These are phyloP conservation scores for Hyaloscypha hepaticicola DNA, from an alignment of 495 filamentous ascomycete species.

Conservation along the genomic window DNA sequence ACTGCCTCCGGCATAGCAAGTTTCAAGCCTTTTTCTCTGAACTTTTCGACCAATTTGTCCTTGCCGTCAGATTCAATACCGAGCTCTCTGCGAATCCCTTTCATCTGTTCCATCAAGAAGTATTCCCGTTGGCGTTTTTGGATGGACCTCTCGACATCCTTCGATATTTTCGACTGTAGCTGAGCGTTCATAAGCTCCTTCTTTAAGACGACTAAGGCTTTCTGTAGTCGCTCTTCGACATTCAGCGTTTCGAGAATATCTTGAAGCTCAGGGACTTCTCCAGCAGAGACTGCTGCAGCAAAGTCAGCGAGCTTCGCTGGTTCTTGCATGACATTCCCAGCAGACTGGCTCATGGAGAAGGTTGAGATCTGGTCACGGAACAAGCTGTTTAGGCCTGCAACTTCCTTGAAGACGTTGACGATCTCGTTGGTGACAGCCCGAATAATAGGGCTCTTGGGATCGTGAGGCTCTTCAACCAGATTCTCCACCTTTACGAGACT, in stretches of 20 bases:
- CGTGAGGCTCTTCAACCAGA: constrained; percentile 78
- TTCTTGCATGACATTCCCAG: constrained; percentile 91
- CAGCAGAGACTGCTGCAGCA: constrained; percentile 89
- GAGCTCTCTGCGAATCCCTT: constrained; percentile 93
- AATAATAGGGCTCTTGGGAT: constrained; percentile 82
- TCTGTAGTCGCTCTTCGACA: constrained; percentile 85
- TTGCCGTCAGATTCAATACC: constrained; percentile 97
- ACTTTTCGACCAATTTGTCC: constrained; percentile 95
- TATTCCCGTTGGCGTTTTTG: constrained; percentile 98
- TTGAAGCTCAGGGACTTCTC: constrained; percentile 88
- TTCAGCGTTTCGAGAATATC: constrained; percentile 88
- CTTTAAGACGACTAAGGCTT: constrained; percentile 88
- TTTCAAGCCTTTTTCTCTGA: constrained; percentile 91
- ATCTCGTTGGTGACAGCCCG: constrained; percentile 94
- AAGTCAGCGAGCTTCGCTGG: constrained; percentile 95
- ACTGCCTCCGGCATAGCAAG: constrained; percentile 96
- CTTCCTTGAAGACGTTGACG: constrained; percentile 96
- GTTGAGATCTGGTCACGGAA: constrained; percentile 97
- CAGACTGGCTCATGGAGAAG: constrained; percentile 92
- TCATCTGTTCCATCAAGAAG: constrained; percentile 99
- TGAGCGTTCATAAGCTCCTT: constrained; percentile 98
- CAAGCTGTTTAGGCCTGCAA: constrained; percentile 87
- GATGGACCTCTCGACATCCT: constrained; percentile 97
- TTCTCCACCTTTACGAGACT: constrained; percentile 95
- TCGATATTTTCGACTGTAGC: constrained; percentile 94